phyloP scores from a whole-genome alignment of 2,329 filamentous ascomycete species.

The Fusarium brevicatenulatum region DNA sequence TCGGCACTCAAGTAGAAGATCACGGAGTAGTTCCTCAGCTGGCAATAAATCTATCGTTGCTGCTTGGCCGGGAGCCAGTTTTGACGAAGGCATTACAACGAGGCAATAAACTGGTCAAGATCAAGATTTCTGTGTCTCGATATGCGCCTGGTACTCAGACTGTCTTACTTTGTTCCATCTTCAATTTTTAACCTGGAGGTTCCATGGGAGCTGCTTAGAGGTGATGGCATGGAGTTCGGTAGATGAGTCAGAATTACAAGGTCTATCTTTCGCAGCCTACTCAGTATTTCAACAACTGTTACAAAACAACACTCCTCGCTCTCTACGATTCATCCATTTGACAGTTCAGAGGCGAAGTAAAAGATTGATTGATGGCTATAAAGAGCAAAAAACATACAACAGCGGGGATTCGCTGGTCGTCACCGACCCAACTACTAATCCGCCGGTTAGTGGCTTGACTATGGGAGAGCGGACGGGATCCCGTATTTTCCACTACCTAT shows the following conservation, averaged over 20 bases:
- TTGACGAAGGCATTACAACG: background rate
- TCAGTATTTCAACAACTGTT: background rate
- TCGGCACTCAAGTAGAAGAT: background rate
- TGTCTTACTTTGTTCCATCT: background rate
- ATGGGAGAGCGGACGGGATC: slow-evolving; percentile 25
- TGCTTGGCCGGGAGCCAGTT: background rate
- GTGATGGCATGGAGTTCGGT: background rate
- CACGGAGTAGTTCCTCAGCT: background rate
- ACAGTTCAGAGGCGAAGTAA: background rate
- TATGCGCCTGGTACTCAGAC: background rate
- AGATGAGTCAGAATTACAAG: background rate
- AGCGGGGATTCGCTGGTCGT: slow-evolving; percentile 25
- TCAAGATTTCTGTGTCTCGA: no score
- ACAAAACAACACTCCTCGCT: background rate
- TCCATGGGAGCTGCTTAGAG: background rate
- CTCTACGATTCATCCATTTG: background rate
- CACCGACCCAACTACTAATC: slow-evolving; percentile 27
- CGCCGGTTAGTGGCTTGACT: slow-evolving; percentile 22
- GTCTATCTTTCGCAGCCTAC: background rate
- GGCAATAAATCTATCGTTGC: background rate
- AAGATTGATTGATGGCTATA: no score
- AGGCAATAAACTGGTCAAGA: background rate
- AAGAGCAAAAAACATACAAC: slow-evolving; percentile 14
- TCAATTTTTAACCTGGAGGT: background rate
- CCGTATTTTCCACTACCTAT: slow-evolving; percentile 25